Percentiles rank a stretch among this genome's conserved stretches.
These are phyloP conservation scores for Penicillium samsonianum DNA, from an alignment of 495 filamentous ascomycete genomes.

Conservation along the genomic window DNA sequence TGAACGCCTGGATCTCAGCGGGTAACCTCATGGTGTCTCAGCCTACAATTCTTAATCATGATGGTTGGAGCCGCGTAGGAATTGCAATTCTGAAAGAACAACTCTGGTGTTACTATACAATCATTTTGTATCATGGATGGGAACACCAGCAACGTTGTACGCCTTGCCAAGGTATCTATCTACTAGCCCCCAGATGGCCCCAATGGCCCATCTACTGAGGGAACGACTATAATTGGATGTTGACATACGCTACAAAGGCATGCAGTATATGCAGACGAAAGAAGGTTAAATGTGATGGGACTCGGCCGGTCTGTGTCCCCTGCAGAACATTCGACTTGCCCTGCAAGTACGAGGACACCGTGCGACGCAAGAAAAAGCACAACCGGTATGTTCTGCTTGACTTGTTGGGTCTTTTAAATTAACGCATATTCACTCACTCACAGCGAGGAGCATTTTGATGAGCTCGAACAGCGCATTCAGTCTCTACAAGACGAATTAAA, in stretches of 20 bases:
- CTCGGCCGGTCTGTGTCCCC: slow-evolving; percentile 11
- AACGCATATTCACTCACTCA: neutral
- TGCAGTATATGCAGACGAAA: slow-evolving; percentile 16
- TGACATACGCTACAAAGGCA: slow-evolving; percentile 6
- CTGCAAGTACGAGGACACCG: slow-evolving; percentile 13
- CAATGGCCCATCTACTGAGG: neutral
- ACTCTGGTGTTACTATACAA: neutral
- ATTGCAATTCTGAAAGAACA: neutral
- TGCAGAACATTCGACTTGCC: slow-evolving; percentile 15
- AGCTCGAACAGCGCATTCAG: slow-evolving; percentile 11
- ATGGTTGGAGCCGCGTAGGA: neutral
- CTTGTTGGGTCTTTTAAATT: neutral
- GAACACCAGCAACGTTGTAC: slow-evolving; percentile 5
- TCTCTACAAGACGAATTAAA: slow-evolving; percentile 13
- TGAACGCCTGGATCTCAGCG: neutral
- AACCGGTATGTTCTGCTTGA: slow-evolving; percentile 3
- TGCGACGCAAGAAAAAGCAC: neutral
- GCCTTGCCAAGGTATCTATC: slow-evolving; percentile 7
- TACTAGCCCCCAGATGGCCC: neutral
- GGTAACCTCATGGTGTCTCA: neutral
- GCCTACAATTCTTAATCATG: neutral
- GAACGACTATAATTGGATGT: neutral
- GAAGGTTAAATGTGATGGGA: slow-evolving; percentile 23
- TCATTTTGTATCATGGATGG: neutral
- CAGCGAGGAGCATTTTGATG: slow-evolving; percentile 1